Conservation (phyloP, 2,329 filamentous ascomycete species). For the Xylariaceae sp. region DNA sequence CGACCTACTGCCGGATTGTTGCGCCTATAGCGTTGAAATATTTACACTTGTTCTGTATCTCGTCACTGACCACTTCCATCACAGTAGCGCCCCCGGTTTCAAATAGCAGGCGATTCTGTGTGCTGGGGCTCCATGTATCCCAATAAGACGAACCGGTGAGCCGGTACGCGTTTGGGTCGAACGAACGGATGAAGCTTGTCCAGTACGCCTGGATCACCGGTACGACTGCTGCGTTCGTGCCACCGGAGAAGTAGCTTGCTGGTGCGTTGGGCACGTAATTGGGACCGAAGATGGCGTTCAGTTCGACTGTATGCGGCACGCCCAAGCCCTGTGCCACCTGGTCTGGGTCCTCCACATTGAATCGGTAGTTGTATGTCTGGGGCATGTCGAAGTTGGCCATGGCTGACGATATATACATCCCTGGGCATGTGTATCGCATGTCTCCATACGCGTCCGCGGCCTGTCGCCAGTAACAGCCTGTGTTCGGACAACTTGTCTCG, state of each 20-base stretch:
- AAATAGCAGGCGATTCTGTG: slow-evolving; percentile 38
- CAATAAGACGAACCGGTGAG: slow-evolving; percentile 24
- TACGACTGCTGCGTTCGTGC: slow-evolving; percentile 52
- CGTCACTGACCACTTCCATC: slow-evolving; percentile 41
- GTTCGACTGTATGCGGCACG: slow-evolving; percentile 62
- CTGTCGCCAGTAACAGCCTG: slow-evolving; percentile 54
- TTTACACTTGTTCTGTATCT: slow-evolving; percentile 40
- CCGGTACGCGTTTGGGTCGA: slow-evolving; percentile 55
- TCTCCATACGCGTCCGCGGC: slow-evolving; percentile 57
- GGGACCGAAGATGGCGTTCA: slow-evolving; percentile 63
- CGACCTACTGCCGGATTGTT: slow-evolving; percentile 40
- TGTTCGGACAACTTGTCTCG: slow-evolving; percentile 40
- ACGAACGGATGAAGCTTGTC: slow-evolving; percentile 63
- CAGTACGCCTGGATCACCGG: slow-evolving; percentile 64
- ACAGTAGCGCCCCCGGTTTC: slow-evolving; percentile 36
- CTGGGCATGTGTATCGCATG: slow-evolving; percentile 60
- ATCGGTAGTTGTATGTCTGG: slow-evolving; percentile 63
- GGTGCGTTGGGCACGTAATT: slow-evolving; percentile 46
- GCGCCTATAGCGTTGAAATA: slow-evolving; percentile 47
- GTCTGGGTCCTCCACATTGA: slow-evolving; percentile 57
- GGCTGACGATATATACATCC: slow-evolving; percentile 47
- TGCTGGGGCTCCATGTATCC: slow-evolving; percentile 23
- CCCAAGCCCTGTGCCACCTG: slow-evolving; percentile 52
- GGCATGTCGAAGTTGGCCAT: slow-evolving; percentile 25
- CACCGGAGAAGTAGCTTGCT: slow-evolving; percentile 47